Percentiles rank a stretch among this genome's conserved stretches.
phyloP scores from a whole-genome alignment of 371 early-diverging fungal genomes.

The Gilbertella persicaria region DNA sequence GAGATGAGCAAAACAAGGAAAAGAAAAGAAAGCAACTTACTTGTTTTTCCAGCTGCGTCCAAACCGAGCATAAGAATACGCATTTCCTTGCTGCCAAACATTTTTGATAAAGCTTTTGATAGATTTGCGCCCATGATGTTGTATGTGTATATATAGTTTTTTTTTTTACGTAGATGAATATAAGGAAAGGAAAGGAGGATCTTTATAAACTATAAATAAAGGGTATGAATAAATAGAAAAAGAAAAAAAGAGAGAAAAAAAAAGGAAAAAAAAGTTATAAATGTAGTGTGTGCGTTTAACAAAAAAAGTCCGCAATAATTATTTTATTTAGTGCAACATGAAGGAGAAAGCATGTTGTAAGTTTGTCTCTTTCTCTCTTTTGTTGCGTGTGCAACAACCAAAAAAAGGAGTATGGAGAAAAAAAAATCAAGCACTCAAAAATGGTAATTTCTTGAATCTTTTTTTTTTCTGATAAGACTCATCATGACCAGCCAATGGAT shows the following conservation, averaged over 20 bases:
- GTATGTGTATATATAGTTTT: slow-evolving; percentile 1
- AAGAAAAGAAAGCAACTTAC: slow-evolving; percentile 45
- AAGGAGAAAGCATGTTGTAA: not conserved
- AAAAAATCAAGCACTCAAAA: not conserved
- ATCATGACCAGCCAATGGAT: slow-evolving; percentile 23
- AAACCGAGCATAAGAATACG: slow-evolving; percentile 91
- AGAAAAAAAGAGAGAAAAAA: slow-evolving; percentile 5
- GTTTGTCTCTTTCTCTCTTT: not conserved
- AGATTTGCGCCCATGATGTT: slow-evolving; percentile 55
- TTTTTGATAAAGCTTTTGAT: slow-evolving; percentile 60
- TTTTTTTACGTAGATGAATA: slow-evolving; percentile 1
- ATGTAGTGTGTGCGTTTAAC: not conserved
- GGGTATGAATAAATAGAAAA: slow-evolving; percentile 5
- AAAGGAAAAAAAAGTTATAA: not conserved
- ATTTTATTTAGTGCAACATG: slow-evolving; percentile 15
- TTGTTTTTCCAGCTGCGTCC: slow-evolving; percentile 95
- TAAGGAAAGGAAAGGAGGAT: slow-evolving; percentile 23
- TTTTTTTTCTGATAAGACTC: slow-evolving; percentile 14
- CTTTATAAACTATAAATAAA: slow-evolving; percentile 10
- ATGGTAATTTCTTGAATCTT: slow-evolving; percentile 1
- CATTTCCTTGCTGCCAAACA: slow-evolving; percentile 87
- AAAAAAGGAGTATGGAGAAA: not conserved
- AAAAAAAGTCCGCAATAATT: slow-evolving; percentile 8
- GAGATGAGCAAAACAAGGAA: not conserved
- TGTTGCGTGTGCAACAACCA: slow-evolving; percentile 3